Base-by-base conservation (phyloP, 805 yeast genomes). In the Starmerella bacillaris region DNA sequence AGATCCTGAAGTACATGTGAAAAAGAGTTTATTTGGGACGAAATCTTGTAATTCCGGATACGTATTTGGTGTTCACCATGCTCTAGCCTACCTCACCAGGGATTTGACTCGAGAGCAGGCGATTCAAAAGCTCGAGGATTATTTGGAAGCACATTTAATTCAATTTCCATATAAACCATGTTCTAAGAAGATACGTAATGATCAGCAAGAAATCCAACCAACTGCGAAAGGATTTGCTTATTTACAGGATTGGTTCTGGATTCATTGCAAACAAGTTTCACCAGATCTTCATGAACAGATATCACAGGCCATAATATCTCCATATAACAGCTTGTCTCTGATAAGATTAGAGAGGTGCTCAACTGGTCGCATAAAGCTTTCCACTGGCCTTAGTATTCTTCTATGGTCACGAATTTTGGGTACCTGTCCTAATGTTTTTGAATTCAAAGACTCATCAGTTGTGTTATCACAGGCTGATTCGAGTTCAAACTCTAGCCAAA, bases 151-250 rank as follows among this genome's bases (percentile, higher is more conserved):
- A 7, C 36, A 33, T 26, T 18, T 33, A 14, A 5, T 33, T n/a
- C 36, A 33, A 14, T 26, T 22, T 11, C 45, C 45, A 2, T 26
- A 19, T 3, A 34, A 39, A 9, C 36, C 43, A 3, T 24, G 20
- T 18, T n/a, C 32, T 9, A 4, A 2, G 19, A 27, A 11, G 8
- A 6, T 20, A 4, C 24, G 17, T 15, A 7, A 9, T n/a, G n/a
- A 20, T 14, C 11, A 4, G 11, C 26, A 21, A 2, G 34, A 17
- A 8, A 50, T 80, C 20, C 95, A 86, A 50, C 93, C 94, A 3
- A 80, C 94, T 0, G 83, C 95, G 0, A 86, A 86, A 49, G 96
- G 95, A 1, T 71, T 82, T 5, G 73, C 82, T 0, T 49, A 80
- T 0, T 54, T 84, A 2, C 70, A 69, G 33, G 58, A 62, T 14